These are phyloP conservation scores for Citrus maxima DNA, from an alignment of 345 rosid species.

Conservation along the genomic window DNA sequence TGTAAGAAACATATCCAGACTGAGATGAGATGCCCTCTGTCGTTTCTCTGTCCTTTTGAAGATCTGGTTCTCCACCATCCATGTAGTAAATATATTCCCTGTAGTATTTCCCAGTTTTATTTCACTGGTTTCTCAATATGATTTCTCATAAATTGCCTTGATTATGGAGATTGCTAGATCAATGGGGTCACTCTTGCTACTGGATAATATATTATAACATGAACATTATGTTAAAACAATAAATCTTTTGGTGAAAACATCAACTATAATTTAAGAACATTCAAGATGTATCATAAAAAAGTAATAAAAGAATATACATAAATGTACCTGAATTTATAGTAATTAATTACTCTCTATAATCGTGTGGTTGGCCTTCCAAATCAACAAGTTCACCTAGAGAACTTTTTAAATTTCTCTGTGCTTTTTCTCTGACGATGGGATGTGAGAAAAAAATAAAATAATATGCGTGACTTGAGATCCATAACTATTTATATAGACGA, in stretches of 20 bases:
- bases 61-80: neutral
- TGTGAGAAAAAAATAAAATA: too few species aligned
- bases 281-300: too few species aligned
- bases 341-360: too few species aligned
- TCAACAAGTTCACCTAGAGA: too few species aligned
- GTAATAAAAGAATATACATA: fast-evolving
- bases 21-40: neutral
- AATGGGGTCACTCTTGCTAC: neutral
- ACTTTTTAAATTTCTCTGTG: too few species aligned
- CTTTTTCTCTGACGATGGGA: fast-evolving
- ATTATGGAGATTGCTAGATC: neutral
- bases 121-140: neutral
- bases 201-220: neutral
- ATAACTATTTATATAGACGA: too few species aligned
- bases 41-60: neutral
- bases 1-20: neutral
- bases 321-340: too few species aligned
- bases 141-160: neutral
- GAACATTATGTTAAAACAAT: neutral
- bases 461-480: fast-evolving
- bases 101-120: neutral
- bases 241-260: too few species aligned
- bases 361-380: too few species aligned
- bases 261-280: too few species aligned
- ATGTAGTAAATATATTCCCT: neutral